Percentiles rank a stretch among this genome's conserved stretches.
Conservation (phyloP, 495 filamentous ascomycete species). For the Penicillium daleae region DNA sequence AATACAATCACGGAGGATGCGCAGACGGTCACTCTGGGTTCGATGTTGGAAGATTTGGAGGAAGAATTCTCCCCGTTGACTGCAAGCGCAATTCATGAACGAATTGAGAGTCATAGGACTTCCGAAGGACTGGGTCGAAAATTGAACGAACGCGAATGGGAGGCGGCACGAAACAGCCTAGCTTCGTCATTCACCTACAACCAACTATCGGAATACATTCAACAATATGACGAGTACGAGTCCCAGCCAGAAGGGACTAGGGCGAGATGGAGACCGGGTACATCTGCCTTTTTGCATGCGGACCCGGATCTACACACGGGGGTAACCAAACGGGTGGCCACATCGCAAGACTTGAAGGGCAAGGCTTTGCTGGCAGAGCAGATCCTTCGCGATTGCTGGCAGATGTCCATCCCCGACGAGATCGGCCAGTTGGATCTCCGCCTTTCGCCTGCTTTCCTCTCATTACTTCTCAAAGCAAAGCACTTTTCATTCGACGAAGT, state of each 20-base stretch:
- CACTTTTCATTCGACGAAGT: slow-evolving; percentile 50
- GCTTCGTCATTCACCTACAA: slow-evolving; percentile 38
- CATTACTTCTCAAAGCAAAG: slow-evolving; percentile 35
- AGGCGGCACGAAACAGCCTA: slow-evolving; percentile 32
- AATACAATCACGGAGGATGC: slow-evolving; percentile 6
- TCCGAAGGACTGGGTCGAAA: slow-evolving; percentile 26
- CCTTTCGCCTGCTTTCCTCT: slow-evolving; percentile 29
- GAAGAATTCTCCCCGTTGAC: slow-evolving; percentile 18
- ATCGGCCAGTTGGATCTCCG: slow-evolving; percentile 48
- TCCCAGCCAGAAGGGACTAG: background rate
- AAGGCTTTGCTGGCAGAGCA: slow-evolving; percentile 42
- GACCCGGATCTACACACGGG: slow-evolving; percentile 3
- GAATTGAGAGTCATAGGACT: slow-evolving; percentile 33
- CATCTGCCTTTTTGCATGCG: slow-evolving; percentile 28
- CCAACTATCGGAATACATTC: slow-evolving; percentile 41
- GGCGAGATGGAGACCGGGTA: slow-evolving; percentile 38
- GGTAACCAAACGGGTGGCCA: slow-evolving; percentile 14
- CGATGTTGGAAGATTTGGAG: slow-evolving; percentile 38
- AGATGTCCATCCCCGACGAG: slow-evolving; percentile 41
- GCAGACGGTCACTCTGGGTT: slow-evolving; percentile 21
- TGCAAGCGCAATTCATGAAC: slow-evolving; percentile 15
- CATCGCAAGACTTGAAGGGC: slow-evolving; percentile 24
- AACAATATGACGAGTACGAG: background rate
- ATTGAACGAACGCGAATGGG: slow-evolving; percentile 31
- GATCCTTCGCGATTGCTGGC: slow-evolving; percentile 51